Conservation (phyloP, 768 basidiomycete species). For the Dendrothele bispora region DNA sequence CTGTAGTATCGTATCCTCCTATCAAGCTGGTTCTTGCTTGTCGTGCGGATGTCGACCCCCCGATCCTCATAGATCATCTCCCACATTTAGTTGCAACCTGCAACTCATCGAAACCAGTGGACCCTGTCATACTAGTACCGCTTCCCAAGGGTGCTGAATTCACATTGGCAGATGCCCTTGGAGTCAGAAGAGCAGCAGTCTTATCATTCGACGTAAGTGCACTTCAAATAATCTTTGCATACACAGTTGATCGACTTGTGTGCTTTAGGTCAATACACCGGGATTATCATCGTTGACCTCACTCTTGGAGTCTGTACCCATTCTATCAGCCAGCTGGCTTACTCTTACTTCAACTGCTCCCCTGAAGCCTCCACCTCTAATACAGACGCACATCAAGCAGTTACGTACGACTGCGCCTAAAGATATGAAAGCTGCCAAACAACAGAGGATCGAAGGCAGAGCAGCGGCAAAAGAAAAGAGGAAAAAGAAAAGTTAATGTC, state of each 20-base stretch:
- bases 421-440: constrained; percentile 74
- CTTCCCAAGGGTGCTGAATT: constrained; percentile 69
- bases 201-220: constrained; percentile 65
- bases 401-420: constrained; percentile 74
- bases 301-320: constrained; percentile 50
- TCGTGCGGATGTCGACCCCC: constrained; percentile 72
- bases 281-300: constrained; percentile 31
- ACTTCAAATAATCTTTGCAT: constrained; percentile 4
- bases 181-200: constrained; percentile 64
- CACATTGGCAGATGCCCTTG: constrained; percentile 58
- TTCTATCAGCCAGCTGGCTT: constrained; percentile 67
- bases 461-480: constrained; percentile 43
- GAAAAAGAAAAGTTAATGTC: constrained; percentile 15
- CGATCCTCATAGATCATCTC: constrained; percentile 69
- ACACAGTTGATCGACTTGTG: constrained; percentile 5
- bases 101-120: constrained; percentile 48
- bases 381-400: constrained; percentile 83
- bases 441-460: constrained; percentile 50
- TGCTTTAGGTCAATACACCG: constrained; percentile 39
- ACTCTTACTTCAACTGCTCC: constrained; percentile 19
- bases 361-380: constrained; percentile 27
- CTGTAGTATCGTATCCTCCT: constrained; percentile 13
- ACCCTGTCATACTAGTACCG: constrained; percentile 55
- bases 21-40: constrained; percentile 65
- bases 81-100: constrained; percentile 76